Base-by-base conservation (phyloP, 306 rosid genomes). In the Quercus dentata region DNA sequence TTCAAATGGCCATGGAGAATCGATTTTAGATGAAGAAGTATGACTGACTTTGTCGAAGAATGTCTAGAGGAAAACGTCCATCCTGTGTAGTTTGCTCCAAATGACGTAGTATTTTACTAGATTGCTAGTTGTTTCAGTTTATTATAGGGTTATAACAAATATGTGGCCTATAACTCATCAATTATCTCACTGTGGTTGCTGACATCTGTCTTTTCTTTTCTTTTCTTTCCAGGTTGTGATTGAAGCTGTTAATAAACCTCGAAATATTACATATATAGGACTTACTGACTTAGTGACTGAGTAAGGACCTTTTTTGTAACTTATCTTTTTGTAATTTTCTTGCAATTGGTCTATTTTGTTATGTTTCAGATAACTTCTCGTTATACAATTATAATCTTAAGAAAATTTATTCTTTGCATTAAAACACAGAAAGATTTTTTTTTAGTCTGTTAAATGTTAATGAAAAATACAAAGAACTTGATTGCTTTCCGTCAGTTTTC, bases 171-270 rank as follows among this genome's bases (percentile, higher is more conserved):
- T 49, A 27, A 23, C n/a, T 65, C 56, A 17, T 59, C 55, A n/a
- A 21, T 72, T 57, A 65, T 75, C 81, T 58, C 73, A 25, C 21
- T 15, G 74, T 74, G 74, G 52, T 79, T 83, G 54, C 59, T 87
- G 49, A 28, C 57, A 12, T 64, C 61, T 71, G 61, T 78, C 2
- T 65, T 49, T 49, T 46, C 55, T 65, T 41, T 41, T 41, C 46
- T 41, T 75, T 69, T 69, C 52, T 86, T 83, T 83, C 79, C 91
- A 94, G 98, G 94, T 95, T 88, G 98, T 95, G 71, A 95, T 93
- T 98, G 94, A 93, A 63, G 97, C 99, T 65, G 96, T 95, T 78
- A 95, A 90, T 80, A 90, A 93, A 88, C 98, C 99, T 62, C 86
- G 88, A 55, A 88, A 88, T 87, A 69, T 95, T 76, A 81, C 94